These are phyloP conservation scores for Apiotrichum brassicae DNA, from an alignment of 1,284 basidiomycete species.

Conservation along the genomic window DNA sequence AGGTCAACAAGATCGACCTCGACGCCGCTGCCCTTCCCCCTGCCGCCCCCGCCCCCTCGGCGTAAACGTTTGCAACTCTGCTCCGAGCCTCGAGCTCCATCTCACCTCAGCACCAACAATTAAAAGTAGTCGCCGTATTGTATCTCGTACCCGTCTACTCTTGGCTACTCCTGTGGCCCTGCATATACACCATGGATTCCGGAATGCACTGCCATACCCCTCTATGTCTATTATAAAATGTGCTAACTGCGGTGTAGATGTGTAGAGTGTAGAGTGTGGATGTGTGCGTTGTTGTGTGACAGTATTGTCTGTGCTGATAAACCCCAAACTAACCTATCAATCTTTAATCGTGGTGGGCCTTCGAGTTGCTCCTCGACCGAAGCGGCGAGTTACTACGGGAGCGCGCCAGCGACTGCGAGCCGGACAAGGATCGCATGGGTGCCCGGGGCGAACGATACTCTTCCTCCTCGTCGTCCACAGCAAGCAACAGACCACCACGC, in stretches of 20 bases:
- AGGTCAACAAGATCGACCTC: slow-evolving; percentile 2
- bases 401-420: not conserved
- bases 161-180: not conserved
- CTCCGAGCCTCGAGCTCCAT: not conserved
- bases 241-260: not conserved
- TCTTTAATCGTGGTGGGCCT: not conserved
- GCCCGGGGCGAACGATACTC: not conserved
- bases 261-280: not conserved
- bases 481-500: slow-evolving; percentile 16
- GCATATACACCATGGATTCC: slow-evolving; percentile 4
- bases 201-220: slow-evolving; percentile 6
- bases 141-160: too few species aligned
- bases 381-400: not conserved
- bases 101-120: too few species aligned
- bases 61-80: not conserved
- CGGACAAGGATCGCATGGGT: not conserved
- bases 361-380: not conserved
- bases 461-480: slow-evolving; percentile 12
- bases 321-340: too few species aligned
- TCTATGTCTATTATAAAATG: slow-evolving; percentile 1
- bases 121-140: too few species aligned
- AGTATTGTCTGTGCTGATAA: too few species aligned
- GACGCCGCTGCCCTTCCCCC: not conserved
- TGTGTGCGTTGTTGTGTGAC: not conserved
- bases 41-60: not conserved